A percentile compares a stretch with the other conserved stretches of the same genome.
phyloP scores from a whole-genome alignment of 208 protist species.

The Crithidia brevicula region DNA sequence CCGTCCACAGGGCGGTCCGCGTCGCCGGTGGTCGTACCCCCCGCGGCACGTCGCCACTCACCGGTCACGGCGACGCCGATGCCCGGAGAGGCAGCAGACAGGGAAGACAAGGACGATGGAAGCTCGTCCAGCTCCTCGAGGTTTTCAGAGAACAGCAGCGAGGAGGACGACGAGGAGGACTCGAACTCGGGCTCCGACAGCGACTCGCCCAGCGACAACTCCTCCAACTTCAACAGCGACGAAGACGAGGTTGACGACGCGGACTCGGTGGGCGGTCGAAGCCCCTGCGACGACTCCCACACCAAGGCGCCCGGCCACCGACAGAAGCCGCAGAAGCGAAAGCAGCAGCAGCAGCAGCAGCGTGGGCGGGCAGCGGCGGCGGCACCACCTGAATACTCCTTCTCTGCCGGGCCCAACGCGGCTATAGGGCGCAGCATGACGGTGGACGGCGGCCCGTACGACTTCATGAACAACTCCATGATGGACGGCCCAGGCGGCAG shows the following conservation, averaged over 20 bases:
- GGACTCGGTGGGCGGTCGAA: not conserved
- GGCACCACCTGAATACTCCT: not conserved
- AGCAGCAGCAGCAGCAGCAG: not conserved
- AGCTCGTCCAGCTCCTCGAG: slow-evolving; percentile 9
- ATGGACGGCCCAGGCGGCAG: slow-evolving; percentile 18
- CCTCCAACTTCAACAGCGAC: not conserved
- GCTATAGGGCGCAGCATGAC: slow-evolving; percentile 11
- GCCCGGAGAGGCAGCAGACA: too few species aligned
- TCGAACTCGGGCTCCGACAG: slow-evolving; percentile 7
- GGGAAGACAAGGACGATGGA: not conserved
- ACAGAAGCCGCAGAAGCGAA: not conserved
- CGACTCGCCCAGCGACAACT: slow-evolving; percentile 17
- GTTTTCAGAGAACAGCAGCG: slow-evolving; percentile 1
- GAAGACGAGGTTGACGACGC: not conserved
- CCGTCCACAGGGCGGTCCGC: too few species aligned
- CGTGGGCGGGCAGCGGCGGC: not conserved
- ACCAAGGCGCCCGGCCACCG: not conserved
- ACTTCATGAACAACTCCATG: slow-evolving; percentile 35
- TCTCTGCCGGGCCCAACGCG: not conserved
- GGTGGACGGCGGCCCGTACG: slow-evolving; percentile 12
- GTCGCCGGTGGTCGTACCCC: too few species aligned
- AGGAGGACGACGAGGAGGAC: slow-evolving; percentile 10
- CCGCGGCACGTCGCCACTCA: too few species aligned
- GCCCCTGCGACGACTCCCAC: slow-evolving; percentile 5
- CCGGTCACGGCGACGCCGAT: too few species aligned